Evolutionary conservation across 2,329 filamentous ascomycete species (phyloP), one percentile per base, ranked within the genome.

Genomic region (Setomelanomma holmii): DNA sequence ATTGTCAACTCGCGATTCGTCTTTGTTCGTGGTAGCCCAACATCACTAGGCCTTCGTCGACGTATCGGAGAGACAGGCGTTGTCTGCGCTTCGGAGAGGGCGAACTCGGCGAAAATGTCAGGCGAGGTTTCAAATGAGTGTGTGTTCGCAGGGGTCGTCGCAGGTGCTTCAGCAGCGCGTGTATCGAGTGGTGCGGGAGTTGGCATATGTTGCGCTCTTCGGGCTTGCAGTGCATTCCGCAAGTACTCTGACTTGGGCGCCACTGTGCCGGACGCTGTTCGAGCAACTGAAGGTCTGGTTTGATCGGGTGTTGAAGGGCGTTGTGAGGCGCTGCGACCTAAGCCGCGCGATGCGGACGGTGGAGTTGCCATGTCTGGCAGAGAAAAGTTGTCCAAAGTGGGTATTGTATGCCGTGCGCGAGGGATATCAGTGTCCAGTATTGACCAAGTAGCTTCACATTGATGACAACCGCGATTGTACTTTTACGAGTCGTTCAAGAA

Each of bases 211-310:
- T 70, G 65, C 5, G 67, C 67, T 46, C 69, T 58, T 22, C 64
- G 61, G 5, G 65, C 69, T n/a, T 73, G 57, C 5, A 75, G 61
- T 14, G 68, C 70, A 55, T 66, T 60, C 30, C 69, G 66, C 44
- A 75, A 54, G 46, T 64, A 69, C 43, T 74, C 69, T 5, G 67
- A 69, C 45, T 68, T 72, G n/a, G 72, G 71, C 23, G 66, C 65
- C 16, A 68, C 55, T 30, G 61, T 50, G 7, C 48, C 55, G 8
- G 63, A 66, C 17, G 41, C 35, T 8, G 59, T 49, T n/a, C 61
- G 53, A 22, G 46, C 40, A 16, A 58, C 48, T 4, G 58, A 27
- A 35, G 64, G 45, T 22, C 42, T 40, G 27, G 50, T 45, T 1
- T 55, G 34, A 14, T 56, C 61, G 7, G 65, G 63, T 4, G 65